A percentile compares a stretch with the other conserved stretches of the same genome.
These are phyloP conservation scores for Elongisporangium undulatum DNA, from an alignment of 352 stramenopile species.

Conservation along the genomic window DNA sequence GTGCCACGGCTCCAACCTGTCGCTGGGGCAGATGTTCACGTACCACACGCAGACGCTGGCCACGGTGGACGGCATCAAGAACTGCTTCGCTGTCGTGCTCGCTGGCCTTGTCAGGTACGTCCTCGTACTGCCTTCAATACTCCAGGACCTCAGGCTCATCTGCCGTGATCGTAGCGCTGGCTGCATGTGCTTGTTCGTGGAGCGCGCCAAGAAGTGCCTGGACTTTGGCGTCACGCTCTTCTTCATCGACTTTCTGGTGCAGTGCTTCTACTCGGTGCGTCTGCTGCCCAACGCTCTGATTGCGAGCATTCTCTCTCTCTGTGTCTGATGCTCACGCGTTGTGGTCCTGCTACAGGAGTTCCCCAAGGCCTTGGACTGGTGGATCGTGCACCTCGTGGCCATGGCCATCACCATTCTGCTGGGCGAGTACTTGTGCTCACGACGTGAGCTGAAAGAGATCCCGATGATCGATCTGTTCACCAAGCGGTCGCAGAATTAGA, in stretches of 20 bases:
- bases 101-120: conserved; percentile 45
- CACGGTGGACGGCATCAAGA: conserved; percentile 76
- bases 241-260: conserved; percentile 79
- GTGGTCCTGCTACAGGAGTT: conserved; percentile 51
- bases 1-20: conserved; percentile 64
- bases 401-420: conserved; percentile 75
- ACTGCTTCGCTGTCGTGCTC: conserved; percentile 66
- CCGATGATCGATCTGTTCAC: conserved; percentile 85
- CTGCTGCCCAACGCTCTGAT: background rate
- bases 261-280: conserved; percentile 80
- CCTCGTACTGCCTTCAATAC: background rate
- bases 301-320: conserved; percentile 2
- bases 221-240: conserved; percentile 90
- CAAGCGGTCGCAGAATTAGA: conserved; percentile 52
- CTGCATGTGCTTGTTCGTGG: conserved; percentile 75
- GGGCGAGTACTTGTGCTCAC: conserved; percentile 85
- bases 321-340: background rate
- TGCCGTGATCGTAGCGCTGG: conserved; percentile 37
- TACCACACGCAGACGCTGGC: conserved; percentile 73
- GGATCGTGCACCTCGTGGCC: conserved; percentile 69
- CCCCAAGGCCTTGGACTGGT: conserved; percentile 86
- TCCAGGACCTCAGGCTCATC: background rate
- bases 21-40: conserved; percentile 84
- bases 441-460: conserved; percentile 85
- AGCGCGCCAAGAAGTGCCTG: conserved; percentile 89